Percentiles rank a stretch among this genome's conserved stretches.
phyloP scores from a whole-genome alignment of 352 stramenopile species.

The Phytophthora fragariae region DNA sequence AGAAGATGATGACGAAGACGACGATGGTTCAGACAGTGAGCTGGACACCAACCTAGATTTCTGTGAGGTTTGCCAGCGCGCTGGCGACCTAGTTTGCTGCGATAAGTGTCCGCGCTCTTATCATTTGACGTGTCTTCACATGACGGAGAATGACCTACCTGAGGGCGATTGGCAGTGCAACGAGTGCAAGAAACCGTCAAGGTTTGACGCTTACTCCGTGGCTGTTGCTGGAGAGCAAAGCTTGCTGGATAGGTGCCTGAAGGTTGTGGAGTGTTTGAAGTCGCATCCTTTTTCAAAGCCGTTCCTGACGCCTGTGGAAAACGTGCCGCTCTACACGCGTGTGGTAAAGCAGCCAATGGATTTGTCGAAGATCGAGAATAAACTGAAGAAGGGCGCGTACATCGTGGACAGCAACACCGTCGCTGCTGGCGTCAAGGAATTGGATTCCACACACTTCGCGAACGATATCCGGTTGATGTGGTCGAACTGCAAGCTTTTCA shows the following conservation, averaged over 20 bases:
- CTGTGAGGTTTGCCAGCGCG: conserved; percentile 82
- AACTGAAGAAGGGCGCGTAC: conserved; percentile 70
- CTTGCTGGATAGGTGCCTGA: conserved; percentile 69
- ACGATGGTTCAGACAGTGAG: conserved; percentile 57
- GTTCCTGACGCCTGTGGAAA: conserved; percentile 78
- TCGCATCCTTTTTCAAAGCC: conserved; percentile 82
- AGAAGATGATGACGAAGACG: conserved; percentile 21
- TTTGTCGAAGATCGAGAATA: conserved; percentile 74
- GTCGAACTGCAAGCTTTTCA: conserved; percentile 87
- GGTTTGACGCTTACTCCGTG: conserved; percentile 60
- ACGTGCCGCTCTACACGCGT: conserved; percentile 75
- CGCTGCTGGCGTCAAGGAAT: conserved; percentile 42
- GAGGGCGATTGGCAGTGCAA: conserved; percentile 86
- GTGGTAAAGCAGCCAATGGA: conserved; percentile 88
- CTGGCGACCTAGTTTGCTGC: conserved; percentile 91
- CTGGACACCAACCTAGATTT: conserved; percentile 86
- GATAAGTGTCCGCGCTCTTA: conserved; percentile 93
- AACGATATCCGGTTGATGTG: conserved; percentile 85
- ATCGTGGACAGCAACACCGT: conserved; percentile 46
- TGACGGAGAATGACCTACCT: conserved; percentile 76
- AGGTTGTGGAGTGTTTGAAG: conserved; percentile 76
- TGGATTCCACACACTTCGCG: conserved; percentile 65
- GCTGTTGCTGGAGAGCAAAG: conserved; percentile 58
- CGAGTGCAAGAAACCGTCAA: conserved; percentile 79
- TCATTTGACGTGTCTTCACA: conserved; percentile 87